phyloP scores from a whole-genome alignment of 148 eudicot species.

The Rhododendron kiyosumense region DNA sequence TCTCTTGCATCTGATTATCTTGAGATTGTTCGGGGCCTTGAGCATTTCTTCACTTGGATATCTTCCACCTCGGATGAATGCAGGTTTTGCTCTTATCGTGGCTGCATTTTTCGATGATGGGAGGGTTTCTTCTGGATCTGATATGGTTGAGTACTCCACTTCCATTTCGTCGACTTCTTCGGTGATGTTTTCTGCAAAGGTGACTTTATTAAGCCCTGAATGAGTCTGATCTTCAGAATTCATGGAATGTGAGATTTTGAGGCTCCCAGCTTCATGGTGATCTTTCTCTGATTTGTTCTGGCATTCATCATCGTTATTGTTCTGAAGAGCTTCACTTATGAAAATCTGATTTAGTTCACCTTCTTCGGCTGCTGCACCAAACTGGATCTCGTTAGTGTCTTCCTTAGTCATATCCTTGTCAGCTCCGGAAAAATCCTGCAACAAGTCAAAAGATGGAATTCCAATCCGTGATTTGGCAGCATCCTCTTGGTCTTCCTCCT shows the following conservation, averaged over 20 bases:
- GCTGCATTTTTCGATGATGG: constrained; percentile 1
- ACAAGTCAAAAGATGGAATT: neutral
- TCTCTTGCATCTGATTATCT: constrained; percentile 28
- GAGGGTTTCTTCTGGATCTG: constrained; percentile 16
- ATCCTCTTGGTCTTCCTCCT: constrained; percentile 11
- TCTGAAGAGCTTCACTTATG: neutral
- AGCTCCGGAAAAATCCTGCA: neutral
- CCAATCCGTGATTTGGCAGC: neutral
- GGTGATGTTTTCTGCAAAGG: neutral
- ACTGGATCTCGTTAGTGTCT: constrained; percentile 1
- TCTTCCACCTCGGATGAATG: neutral
- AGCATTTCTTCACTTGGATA: constrained; percentile 24
- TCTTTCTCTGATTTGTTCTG: constrained; percentile 6
- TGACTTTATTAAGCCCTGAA: constrained; percentile 14
- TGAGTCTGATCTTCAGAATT: constrained; percentile 19
- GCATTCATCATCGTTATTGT: neutral
- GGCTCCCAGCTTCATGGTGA: neutral
- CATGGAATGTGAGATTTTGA: neutral
- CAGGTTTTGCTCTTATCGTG: constrained; percentile 2
- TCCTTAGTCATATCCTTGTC: neutral
- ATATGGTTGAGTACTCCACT: constrained; percentile 7
- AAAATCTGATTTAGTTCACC: constrained; percentile 4
- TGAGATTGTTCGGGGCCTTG: constrained; percentile 21
- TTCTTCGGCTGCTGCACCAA: neutral
- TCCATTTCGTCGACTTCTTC: constrained; percentile 4